phyloP scores from a whole-genome alignment of 2,329 filamentous ascomycete genomes.

The Diplodia scrobiculata region DNA sequence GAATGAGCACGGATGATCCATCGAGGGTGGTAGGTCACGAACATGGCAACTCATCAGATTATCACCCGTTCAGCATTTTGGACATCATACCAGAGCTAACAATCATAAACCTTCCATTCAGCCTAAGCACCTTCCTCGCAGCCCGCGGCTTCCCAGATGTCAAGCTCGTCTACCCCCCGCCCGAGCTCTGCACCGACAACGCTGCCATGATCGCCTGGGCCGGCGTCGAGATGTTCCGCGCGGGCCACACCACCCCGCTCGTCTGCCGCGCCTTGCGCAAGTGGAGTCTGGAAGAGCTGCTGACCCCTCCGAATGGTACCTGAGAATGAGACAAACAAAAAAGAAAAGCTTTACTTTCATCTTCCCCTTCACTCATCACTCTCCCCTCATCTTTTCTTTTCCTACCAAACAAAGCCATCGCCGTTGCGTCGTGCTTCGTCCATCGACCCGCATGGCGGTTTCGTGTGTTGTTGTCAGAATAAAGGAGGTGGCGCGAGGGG shows the following conservation, averaged over 20 bases:
- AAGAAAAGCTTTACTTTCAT: not conserved
- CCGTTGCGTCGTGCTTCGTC: not conserved
- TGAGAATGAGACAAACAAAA: not conserved
- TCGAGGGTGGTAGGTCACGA: not conserved
- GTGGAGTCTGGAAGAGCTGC: conserved; percentile 40
- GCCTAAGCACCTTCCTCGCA: conserved; percentile 60
- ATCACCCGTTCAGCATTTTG: not conserved
- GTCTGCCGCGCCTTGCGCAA: conserved; percentile 42
- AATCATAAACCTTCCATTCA: not conserved
- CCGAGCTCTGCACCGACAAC: conserved; percentile 84
- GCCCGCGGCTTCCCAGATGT: conserved; percentile 66
- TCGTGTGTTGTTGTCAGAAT: not conserved
- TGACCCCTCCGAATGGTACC: conserved; percentile 9
- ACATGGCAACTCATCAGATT: not conserved
- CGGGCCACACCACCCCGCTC: conserved; percentile 57
- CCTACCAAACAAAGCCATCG: not conserved
- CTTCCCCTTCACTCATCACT: not conserved
- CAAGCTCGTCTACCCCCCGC: conserved; percentile 71
- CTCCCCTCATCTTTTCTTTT: not conserved
- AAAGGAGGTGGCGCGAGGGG: conserved; percentile 21
- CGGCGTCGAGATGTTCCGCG: conserved; percentile 86
- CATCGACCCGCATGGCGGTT: not conserved
- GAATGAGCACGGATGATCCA: not conserved
- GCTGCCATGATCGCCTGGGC: conserved; percentile 98
- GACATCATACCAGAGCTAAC: conserved; percentile 13